Base-by-base conservation (phyloP, 129 eudicot genomes). In the Apium graveolens region DNA sequence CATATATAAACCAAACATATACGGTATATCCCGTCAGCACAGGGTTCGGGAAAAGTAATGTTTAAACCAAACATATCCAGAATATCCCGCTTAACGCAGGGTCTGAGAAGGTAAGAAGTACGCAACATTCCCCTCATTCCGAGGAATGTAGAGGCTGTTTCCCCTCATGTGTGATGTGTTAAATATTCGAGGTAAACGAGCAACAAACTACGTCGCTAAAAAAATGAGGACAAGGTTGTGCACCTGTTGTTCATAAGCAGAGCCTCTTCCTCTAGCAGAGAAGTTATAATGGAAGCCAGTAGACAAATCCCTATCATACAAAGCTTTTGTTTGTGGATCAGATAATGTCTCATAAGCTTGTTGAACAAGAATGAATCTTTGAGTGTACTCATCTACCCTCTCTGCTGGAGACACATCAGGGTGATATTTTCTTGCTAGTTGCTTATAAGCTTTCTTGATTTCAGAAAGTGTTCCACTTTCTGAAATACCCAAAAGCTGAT, bases 341-440 rank as follows among this genome's bases (percentile, higher is more conserved):
- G 93, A 89, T 45, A 89, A 76, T 3, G 93, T 89, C 81, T 89
- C 91, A 31, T 89, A 89, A 10, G 93, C 93, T 71, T 87, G 88
- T 42, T 85, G 91, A 2, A 87, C 89, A 77, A 73, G 83, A 80
- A 89, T 85, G 78, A 89, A 89, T 74, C 82, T 82, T 45, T 77
- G 76, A 0, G 91, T 85, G 69, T 87, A 77, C 73, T 89, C 93
- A 60, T 81, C 87, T 44, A 74, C 31, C 83, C 84, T 73, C 7
- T 82, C 88, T 21, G 89, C 89, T 11, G 93, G 91, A 41, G 93
- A 89, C 20, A 89, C 93, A 78, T 89, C 93, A 4, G 93, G 93
- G 65, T 89, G 93, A 79, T 86, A 89, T 78, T 85, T 87, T 5
- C 85, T 74, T 21, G 91, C 93, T 53, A 87, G 78, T 31, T 87